These are phyloP conservation scores for Fusarium mangiferae DNA, from an alignment of 2,329 filamentous ascomycete genomes.

Conservation along the genomic window DNA sequence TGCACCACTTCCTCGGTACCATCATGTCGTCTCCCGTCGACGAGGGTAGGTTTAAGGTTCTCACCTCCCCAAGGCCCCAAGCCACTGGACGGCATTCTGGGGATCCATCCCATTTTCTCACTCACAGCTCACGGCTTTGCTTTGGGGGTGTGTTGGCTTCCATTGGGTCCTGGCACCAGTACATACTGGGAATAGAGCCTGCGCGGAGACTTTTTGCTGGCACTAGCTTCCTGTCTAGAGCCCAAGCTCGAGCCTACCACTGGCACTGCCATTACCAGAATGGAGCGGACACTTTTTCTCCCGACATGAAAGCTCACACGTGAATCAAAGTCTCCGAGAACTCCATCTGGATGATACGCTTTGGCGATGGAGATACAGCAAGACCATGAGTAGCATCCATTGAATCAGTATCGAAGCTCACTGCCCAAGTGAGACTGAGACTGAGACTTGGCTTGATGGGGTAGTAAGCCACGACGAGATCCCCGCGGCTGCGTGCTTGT, in stretches of 20 bases:
- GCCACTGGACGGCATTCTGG: constrained; percentile 36
- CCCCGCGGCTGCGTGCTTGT: constrained; percentile 11
- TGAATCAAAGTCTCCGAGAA: constrained; percentile 7
- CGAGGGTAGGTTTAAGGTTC: constrained; percentile 45
- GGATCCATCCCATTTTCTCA: constrained; percentile 23
- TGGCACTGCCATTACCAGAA: constrained; percentile 28
- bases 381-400: not conserved
- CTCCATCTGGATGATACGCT: not conserved
- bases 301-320: not conserved
- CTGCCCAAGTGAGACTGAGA: not conserved
- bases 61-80: constrained; percentile 41
- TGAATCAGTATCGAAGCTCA: not conserved
- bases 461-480: constrained; percentile 15
- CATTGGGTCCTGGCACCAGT: not conserved
- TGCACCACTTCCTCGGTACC: constrained; percentile 25
- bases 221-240: not conserved
- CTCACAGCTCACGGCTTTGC: constrained; percentile 13
- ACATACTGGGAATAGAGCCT: constrained; percentile 3
- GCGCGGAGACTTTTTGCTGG: constrained; percentile 20
- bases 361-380: not conserved
- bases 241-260: not conserved
- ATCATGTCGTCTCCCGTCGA: constrained; percentile 31
- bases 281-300: constrained; percentile 20
- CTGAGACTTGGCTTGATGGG: not conserved
- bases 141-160: constrained; percentile 5